These are phyloP conservation scores for Clavispora fructus DNA, from an alignment of 805 yeast species.

Conservation along the genomic window DNA sequence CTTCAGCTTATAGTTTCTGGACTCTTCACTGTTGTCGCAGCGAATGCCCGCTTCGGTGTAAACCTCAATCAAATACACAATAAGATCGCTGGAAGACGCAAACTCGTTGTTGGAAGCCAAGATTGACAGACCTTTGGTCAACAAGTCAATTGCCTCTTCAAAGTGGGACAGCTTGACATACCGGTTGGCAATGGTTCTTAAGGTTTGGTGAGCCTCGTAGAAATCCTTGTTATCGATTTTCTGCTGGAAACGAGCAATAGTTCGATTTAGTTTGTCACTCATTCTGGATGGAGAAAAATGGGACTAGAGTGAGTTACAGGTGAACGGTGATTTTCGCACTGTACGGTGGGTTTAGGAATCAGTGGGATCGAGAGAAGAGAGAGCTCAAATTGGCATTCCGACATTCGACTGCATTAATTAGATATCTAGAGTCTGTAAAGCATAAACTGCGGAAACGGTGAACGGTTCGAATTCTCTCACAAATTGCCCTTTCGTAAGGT, in stretches of 20 bases:
- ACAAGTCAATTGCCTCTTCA: conserved; percentile 65
- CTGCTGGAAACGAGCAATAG: conserved; percentile 59
- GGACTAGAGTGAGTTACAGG: not conserved
- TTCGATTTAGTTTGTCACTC: conserved; percentile 46
- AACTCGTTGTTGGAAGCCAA: conserved; percentile 66
- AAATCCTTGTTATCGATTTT: conserved; percentile 70
- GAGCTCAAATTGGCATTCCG: too few species aligned
- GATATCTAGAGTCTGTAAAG: too few species aligned
- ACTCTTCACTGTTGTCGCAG: conserved; percentile 20
- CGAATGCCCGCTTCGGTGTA: conserved; percentile 46
- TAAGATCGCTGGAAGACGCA: conserved; percentile 78
- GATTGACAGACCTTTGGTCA: conserved; percentile 65
- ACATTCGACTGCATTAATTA: too few species aligned
- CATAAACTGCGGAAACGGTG: too few species aligned
- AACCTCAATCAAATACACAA: conserved; percentile 66
- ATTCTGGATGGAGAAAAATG: conserved; percentile 1
- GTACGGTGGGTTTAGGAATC: not conserved
- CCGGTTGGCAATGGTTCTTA: conserved; percentile 84
- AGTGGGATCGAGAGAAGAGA: too few species aligned
- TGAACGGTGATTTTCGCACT: not conserved
- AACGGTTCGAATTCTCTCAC: too few species aligned
- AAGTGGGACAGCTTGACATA: conserved; percentile 66
- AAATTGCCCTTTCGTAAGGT: too few species aligned
- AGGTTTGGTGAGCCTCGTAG: conserved; percentile 95
- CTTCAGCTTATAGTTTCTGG: conserved; percentile 39